Evolutionary conservation across 352 stramenopile genomes (phyloP), one percentile per base, ranked within the genome.

Genomic region (Phytopythium kandeliae): DNA sequence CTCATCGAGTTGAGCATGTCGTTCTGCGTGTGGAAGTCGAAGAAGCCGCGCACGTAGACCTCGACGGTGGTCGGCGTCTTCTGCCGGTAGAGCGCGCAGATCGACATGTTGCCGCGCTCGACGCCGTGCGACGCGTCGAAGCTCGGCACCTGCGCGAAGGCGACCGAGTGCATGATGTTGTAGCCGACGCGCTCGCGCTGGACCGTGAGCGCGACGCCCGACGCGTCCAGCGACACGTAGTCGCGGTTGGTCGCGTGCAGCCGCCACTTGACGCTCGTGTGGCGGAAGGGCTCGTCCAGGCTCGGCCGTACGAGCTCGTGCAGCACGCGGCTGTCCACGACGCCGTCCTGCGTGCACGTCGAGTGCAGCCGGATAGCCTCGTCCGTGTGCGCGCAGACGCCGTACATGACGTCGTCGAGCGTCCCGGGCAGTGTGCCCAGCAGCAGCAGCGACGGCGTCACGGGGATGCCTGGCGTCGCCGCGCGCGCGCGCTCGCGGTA

Each of bases 401-500:
- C 74, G 51, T 81, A 87, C 70, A 89, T 81, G 46, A 84, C 53
- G 48, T 86, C 76, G 25, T 89, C 71, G 31, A 89, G 53, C n/a
- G 52, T 64, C 11, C 75, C 73, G 6, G 67, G 54, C n/a, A 86
- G 45, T 7, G 73, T 71, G 11, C 78, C 78, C 15, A 81, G 51
- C 34, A 83, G 60, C n/a, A 83, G 50, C 44, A 88, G 57, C n/a
- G 65, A 79, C 1, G 72, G 74, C n/a, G 67, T 65, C 1, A 43
- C 53, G 16, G 60, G 59, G 4, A 62, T 15, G 1, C 59, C 35
- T 1, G 49, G 33, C 19, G 21, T 55, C 37, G 58, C 58, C 44
- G 62, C 47, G 4, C 31, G 55, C 26, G 41, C 58, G 21, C 63
- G 64, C 36, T 74, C 62, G 19, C 67, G 55, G 47, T 78, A 78